A percentile compares a stretch with the other conserved stretches of the same genome.
These are phyloP conservation scores for Populus ilicifolia DNA, from an alignment of 345 rosid genomes.

Conservation along the genomic window DNA sequence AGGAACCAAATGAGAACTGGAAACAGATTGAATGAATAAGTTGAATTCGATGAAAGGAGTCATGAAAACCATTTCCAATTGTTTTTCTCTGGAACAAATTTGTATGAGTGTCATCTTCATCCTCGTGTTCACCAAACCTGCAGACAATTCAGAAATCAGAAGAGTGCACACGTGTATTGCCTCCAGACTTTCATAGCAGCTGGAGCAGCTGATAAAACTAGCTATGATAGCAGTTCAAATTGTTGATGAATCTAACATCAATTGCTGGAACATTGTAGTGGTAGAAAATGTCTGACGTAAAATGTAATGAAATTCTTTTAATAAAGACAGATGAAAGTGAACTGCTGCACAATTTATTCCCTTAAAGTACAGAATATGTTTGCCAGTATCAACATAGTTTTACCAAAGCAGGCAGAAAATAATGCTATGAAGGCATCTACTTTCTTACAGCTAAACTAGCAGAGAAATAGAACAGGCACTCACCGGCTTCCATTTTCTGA, in stretches of 20 bases:
- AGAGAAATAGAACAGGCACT: too few relatives aligned
- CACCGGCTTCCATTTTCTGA: too few relatives aligned
- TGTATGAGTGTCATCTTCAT: conserved; percentile 61
- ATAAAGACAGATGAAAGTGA: too few relatives aligned
- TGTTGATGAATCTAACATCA: background rate
- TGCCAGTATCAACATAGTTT: too few relatives aligned
- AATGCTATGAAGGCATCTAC: too few relatives aligned
- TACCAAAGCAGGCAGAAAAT: too few relatives aligned
- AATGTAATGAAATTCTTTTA: too few relatives aligned
- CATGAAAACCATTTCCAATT: conserved; percentile 78
- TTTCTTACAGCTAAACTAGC: too few relatives aligned
- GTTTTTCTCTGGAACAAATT: conserved; percentile 74
- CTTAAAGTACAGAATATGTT: too few relatives aligned
- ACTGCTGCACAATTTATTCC: too few relatives aligned
- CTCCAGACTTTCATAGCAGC: background rate
- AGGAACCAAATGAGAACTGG: conserved; percentile 22
- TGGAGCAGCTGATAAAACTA: background rate
- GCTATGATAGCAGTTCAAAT: background rate
- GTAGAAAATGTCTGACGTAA: background rate
- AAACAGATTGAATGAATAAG: conserved; percentile 15
- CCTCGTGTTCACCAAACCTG: conserved; percentile 87
- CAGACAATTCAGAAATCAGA: conserved; percentile 8
- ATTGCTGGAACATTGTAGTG: background rate
- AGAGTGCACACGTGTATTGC: background rate
- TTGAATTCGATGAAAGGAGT: conserved; percentile 10